A percentile compares a stretch with the other conserved stretches of the same genome.
These are phyloP conservation scores for Trichoderma asperelloides DNA, from an alignment of 495 filamentous ascomycete genomes.

Conservation along the genomic window DNA sequence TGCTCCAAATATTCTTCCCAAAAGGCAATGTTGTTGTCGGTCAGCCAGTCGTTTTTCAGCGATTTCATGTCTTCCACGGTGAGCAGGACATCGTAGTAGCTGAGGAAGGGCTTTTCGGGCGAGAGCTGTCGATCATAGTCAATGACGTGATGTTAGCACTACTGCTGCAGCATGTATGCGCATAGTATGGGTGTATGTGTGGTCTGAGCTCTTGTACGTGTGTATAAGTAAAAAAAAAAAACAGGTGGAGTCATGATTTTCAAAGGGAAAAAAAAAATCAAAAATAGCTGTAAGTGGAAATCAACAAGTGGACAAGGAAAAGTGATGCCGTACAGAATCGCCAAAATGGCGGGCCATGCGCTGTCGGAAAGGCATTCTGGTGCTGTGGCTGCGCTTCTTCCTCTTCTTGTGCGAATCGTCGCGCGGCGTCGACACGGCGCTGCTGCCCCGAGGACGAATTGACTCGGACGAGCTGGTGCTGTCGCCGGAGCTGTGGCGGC, in stretches of 20 bases:
- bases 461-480: slow-evolving; percentile 9
- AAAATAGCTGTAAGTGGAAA: not conserved
- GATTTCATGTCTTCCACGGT: slow-evolving; percentile 71
- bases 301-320: not conserved
- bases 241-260: not conserved
- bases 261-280: not conserved
- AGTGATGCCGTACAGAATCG: slow-evolving; percentile 21
- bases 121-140: slow-evolving; percentile 17
- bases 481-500: not conserved
- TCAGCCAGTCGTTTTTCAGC: slow-evolving; percentile 90
- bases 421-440: not conserved
- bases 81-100: slow-evolving; percentile 38
- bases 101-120: slow-evolving; percentile 30
- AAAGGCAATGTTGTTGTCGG: slow-evolving; percentile 95
- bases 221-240: not conserved
- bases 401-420: not conserved
- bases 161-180: not conserved
- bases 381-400: not conserved
- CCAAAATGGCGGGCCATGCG: slow-evolving; percentile 27
- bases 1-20: slow-evolving; percentile 98
- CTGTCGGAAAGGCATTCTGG: slow-evolving; percentile 26
- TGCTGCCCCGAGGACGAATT: not conserved
- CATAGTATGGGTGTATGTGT: not conserved
- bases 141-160: not conserved
- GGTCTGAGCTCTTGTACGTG: too few species aligned